These are phyloP conservation scores for Toxoplasma gondii DNA, from an alignment of 169 alveolate genomes.

Conservation along the genomic window DNA sequence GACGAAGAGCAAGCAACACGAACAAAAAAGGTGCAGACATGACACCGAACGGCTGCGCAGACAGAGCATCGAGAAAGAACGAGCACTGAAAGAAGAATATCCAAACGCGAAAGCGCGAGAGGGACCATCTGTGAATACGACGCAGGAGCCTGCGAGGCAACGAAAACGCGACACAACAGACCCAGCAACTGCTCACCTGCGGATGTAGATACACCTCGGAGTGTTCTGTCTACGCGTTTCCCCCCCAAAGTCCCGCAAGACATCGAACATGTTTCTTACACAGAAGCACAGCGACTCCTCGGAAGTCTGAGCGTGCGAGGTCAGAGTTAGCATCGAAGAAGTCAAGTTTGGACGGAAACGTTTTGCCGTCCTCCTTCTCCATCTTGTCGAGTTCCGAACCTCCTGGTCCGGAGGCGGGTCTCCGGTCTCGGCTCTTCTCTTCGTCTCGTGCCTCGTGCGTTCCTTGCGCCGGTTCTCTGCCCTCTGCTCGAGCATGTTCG, in stretches of 20 bases:
- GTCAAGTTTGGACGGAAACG: slow-evolving; percentile 53
- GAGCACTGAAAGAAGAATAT: background rate
- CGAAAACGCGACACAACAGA: too few species aligned
- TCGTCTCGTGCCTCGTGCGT: too few species aligned
- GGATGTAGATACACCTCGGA: too few species aligned
- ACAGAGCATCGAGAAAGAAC: background rate
- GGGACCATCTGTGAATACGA: too few species aligned
- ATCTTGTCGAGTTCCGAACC: background rate
- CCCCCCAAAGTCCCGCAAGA: too few species aligned
- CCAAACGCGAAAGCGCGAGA: too few species aligned
- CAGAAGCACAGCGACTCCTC: slow-evolving; percentile 56
- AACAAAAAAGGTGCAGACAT: background rate
- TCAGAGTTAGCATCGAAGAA: slow-evolving; percentile 56
- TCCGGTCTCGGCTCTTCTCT: background rate
- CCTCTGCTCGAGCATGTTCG: too few species aligned
- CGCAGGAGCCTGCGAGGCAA: too few species aligned
- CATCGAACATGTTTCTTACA: slow-evolving; percentile 35
- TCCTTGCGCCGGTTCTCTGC: too few species aligned
- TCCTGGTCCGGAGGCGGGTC: background rate
- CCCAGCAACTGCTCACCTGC: too few species aligned
- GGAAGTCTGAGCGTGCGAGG: slow-evolving; percentile 30
- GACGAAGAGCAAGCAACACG: background rate
- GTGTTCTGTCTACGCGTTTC: too few species aligned
- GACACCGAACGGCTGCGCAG: too few species aligned
- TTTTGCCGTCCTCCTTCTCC: background rate